Percentiles rank a stretch among this genome's conserved stretches.
Conservation (phyloP, 805 yeast genomes). For the Middelhovenomyces tepae region DNA sequence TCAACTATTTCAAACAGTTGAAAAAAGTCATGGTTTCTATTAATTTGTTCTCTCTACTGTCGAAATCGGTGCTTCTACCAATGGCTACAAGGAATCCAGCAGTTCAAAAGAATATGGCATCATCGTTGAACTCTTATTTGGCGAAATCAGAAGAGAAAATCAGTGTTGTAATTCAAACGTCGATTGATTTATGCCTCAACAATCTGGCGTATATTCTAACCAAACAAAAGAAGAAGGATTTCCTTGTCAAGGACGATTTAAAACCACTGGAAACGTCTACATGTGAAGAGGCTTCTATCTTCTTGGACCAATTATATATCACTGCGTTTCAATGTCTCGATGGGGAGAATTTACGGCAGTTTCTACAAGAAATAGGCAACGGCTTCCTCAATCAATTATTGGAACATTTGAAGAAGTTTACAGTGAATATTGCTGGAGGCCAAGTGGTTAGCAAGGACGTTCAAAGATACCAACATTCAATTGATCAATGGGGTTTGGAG, state of each 20-base stretch:
- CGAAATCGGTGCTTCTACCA: constrained; percentile 68
- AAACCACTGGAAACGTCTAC: constrained; percentile 46
- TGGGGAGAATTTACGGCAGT: constrained; percentile 40
- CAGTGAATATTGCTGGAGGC: constrained; percentile 77
- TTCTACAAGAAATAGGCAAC: constrained; percentile 50
- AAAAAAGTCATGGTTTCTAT: constrained; percentile 50
- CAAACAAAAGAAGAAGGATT: constrained; percentile 72
- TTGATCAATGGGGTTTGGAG: constrained; percentile 59
- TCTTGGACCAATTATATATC: constrained; percentile 37
- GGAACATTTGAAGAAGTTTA: constrained; percentile 65
- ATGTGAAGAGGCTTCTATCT: constrained; percentile 52
- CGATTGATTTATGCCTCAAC: constrained; percentile 43
- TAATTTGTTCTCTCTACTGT: constrained; percentile 58
- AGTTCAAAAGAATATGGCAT: constrained; percentile 50
- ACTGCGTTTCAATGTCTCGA: constrained; percentile 33
- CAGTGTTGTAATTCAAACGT: constrained; percentile 53
- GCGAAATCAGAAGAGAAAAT: constrained; percentile 55
- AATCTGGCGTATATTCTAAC: constrained; percentile 44
- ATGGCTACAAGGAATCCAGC: constrained; percentile 53
- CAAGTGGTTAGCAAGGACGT: constrained; percentile 67
- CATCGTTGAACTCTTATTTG: constrained; percentile 52
- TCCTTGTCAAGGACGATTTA: constrained; percentile 36
- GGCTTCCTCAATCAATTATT: constrained; percentile 50
- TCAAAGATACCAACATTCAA: constrained; percentile 59
- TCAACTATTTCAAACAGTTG: constrained; percentile 43